Base-by-base conservation (phyloP, 768 basidiomycete species). In the Coprinopsis sp. region DNA sequence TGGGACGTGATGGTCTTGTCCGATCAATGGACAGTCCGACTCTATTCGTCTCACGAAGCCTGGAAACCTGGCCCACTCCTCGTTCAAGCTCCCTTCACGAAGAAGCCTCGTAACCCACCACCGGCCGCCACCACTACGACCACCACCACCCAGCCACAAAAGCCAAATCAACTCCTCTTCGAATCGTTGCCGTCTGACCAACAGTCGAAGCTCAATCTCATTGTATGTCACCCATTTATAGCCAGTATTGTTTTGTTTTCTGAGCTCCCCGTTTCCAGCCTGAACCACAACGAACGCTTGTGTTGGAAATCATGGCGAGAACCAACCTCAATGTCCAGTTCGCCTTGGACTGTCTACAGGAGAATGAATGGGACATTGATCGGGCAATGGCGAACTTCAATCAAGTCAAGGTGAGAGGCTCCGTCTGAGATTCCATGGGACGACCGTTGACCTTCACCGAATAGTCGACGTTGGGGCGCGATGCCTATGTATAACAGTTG, bases 1-100 rank as follows among this genome's bases (percentile, higher is more conserved):
- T 99, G 96, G 96, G 84, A 90, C 39, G 87, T 91, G 48, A 71
- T 82, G 47, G 84, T 98, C 55, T 70, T 97, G 3, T 96, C 92
- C 13, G 96, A 99, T 64, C 82, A 90, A 52, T 79, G 85, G 66
- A 81, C 80, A 29, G 70, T 97, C 46, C 84, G 93, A 33, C 76
- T 72, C n/a, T 95, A 90, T 63, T 89, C 91, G 4, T 86, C 80
- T 54, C 79, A 79, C 42, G 82, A 83, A 50, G 86, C 87, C 16
- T 95, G 91, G 84, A 72, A 66, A 53, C 78, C 79, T 28, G 87
- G 90, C 6, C 79, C 82, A 6, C 74, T 92, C 69, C 69, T 77
- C 14, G 83, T 91, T 5, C 85, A 90, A 55, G 79, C 82, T 19
- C 61, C 56, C 27, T 52, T 62, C 33, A 58, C 45, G 27, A 50